Evolutionary conservation across 305 asterid genomes (phyloP), one percentile per base, ranked within the genome.

Genomic region (Fraxinus xanthoxyloides): DNA sequence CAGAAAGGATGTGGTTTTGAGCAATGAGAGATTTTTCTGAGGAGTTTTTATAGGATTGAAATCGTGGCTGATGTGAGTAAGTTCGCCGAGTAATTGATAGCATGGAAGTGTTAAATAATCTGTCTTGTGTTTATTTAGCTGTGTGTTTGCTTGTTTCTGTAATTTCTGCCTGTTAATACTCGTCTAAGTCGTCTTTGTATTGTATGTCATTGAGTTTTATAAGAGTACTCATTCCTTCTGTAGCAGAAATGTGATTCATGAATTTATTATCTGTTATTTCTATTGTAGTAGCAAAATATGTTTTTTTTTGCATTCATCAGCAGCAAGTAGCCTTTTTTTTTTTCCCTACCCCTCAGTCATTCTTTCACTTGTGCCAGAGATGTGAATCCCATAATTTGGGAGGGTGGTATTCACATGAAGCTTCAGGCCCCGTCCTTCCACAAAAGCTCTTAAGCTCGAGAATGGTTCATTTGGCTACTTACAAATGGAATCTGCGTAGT

Each of bases 401-500:
- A 83, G 87, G 90, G 74, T 76, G 86, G 79, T 84, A 82, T 84
- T 80, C 85, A 34, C 77, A 79, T 23, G 87, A 84, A 87, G 78
- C 82, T 79, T 84, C 90, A 23, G 86, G 77, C 77, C 43, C 76
- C 61, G 77, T 51, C 75, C 81, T 23, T 76, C 83, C 73, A 51
- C 88, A 46, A 79, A 87, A 84, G 81, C 87, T 72, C 80, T 83
- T 79, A 21, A 83, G 84, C 61, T 85, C 89, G 80, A 86, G 78
- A 38, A 82, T 70, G 75, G 75, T 82, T 67, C 83, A 82, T 84
- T 73, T 80, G 79, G 80, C 85, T 77, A 76, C 82, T 80, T 75
- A 86, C 83, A 91, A 86, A 76, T 89, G 93, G 97, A 90, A 84
- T 72, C 82, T 87, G 74, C 23, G 81, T 84, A 90, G 94, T 87